phyloP scores from a whole-genome alignment of 495 filamentous ascomycete species.

The Lepraria neglecta region DNA sequence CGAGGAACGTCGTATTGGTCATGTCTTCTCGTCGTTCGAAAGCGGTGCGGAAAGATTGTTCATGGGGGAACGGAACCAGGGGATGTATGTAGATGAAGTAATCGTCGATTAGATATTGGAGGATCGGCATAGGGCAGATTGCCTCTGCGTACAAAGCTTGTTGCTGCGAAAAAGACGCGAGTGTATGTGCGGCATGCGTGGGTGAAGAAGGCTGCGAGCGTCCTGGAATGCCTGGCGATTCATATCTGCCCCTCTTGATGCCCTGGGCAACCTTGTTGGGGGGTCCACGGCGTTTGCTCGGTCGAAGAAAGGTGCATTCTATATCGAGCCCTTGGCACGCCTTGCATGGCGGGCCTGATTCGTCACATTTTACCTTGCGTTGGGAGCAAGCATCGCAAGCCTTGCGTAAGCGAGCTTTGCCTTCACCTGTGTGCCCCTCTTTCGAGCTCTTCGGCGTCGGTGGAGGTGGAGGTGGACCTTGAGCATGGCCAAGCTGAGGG shows the following conservation, averaged over 20 bases:
- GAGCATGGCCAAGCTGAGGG: slow-evolving; percentile 13
- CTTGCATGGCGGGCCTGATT: slow-evolving; percentile 68
- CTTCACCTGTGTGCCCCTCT: neutral
- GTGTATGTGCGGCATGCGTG: slow-evolving; percentile 39
- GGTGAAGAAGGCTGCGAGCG: slow-evolving; percentile 32
- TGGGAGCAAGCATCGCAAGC: slow-evolving; percentile 82
- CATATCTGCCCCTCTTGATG: slow-evolving; percentile 61
- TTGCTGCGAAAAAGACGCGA: slow-evolving; percentile 40
- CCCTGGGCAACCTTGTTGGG: slow-evolving; percentile 81
- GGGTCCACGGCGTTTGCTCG: slow-evolving; percentile 73
- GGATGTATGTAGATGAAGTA: slow-evolving; percentile 89
- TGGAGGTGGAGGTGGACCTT: slow-evolving; percentile 5
- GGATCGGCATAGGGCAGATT: slow-evolving; percentile 62
- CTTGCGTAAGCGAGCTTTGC: slow-evolving; percentile 53
- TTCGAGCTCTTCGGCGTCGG: slow-evolving; percentile 12
- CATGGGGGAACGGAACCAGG: slow-evolving; percentile 77
- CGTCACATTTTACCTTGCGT: slow-evolving; percentile 88
- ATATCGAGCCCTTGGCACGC: slow-evolving; percentile 73
- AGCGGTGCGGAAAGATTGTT: slow-evolving; percentile 71
- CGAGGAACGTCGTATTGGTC: slow-evolving; percentile 61
- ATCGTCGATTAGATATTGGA: slow-evolving; percentile 70
- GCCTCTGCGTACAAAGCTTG: slow-evolving; percentile 55
- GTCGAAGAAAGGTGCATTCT: slow-evolving; percentile 74
- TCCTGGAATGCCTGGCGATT: slow-evolving; percentile 30
- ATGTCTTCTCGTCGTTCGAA: slow-evolving; percentile 65